Base-by-base conservation (phyloP, 1,139 yeast species). In the Meyerozyma carpophila region DNA sequence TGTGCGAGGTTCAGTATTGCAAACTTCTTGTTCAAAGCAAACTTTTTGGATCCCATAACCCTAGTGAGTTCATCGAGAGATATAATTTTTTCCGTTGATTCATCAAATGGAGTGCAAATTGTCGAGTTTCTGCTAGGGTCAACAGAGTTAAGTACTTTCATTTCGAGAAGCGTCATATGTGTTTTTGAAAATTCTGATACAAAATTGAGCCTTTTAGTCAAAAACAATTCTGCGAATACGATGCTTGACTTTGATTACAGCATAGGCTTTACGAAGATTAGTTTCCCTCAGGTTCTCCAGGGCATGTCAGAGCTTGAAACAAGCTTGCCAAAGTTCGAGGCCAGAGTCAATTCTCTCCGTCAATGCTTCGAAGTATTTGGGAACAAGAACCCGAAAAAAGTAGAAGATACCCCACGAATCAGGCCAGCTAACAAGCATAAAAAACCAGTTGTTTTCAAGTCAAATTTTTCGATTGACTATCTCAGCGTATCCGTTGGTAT, bases 401-500 rank as follows among this genome's bases (percentile, higher is more conserved):
- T 5, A 21, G 24, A 21, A 5, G 24, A 21, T 21, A 21, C 24
- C 8, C 24, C 24, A 21, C 24, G 8, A 6, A 6, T 21, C 6
- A 21, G 24, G 8, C 8, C 24, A 21, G 8, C 8, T 21, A 5
- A 3, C 24, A 21, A 21, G 24, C 24, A 6, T 18, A 21, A 20
- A 8, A 20, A n/a, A 21, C 37, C 25, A 10, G 18, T 34, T 4
- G 63, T 63, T 1, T 59, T 66, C 44, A 65, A 59, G 39, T 39
- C 62, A n/a, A 56, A 54, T 11, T 47, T 67, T 39, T 45, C 57
- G 2, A 68, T 66, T 44, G 69, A 71, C 41, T 71, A 71, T 46
- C 49, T 67, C 37, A 73, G 74, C 7, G 41, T 72, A 18, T 63
- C 73, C 0, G 57, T 70, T 2, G 55, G 60, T 43, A 52, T 61